Evolutionary conservation across 768 basidiomycete species (phyloP).

Genomic region (Coprinellus aureogranulatus): DNA sequence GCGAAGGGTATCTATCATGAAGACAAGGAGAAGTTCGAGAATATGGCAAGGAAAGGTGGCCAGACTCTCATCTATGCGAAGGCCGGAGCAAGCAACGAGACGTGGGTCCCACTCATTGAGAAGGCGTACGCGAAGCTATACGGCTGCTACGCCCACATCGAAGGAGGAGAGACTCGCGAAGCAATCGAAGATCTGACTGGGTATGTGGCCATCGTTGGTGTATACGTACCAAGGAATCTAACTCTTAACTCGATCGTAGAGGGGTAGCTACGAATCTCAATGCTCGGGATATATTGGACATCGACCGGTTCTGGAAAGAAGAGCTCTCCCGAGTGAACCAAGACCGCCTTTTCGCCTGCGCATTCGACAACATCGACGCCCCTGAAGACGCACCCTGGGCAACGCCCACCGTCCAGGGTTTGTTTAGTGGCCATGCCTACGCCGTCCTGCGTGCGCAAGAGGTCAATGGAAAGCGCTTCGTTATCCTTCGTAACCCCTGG

Average conservation of each 20-base stretch:
- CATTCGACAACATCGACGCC: conserved; percentile 29
- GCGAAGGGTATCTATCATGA: conserved; percentile 42
- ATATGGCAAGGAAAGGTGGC: conserved; percentile 33
- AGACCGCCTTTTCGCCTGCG: conserved; percentile 45
- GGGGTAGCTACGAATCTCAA: conserved; percentile 38
- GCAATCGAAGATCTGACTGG: conserved; percentile 55
- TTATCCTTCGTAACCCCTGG: conserved; percentile 49
- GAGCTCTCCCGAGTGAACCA: conserved; percentile 45
- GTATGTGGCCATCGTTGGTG: conserved; percentile 24
- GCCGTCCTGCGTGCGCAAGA: conserved; percentile 40
- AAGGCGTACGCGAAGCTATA: conserved; percentile 53
- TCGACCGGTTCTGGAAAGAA: conserved; percentile 47
- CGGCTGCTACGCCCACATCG: conserved; percentile 37
- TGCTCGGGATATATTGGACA: conserved; percentile 42
- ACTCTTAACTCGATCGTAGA: conserved; percentile 19
- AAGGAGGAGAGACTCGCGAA: conserved; percentile 37
- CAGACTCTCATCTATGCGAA: conserved; percentile 40
- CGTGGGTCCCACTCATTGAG: conserved; percentile 50
- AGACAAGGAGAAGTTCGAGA: conserved; percentile 39
- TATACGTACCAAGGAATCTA: not conserved
- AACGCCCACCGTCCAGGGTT: conserved; percentile 21
- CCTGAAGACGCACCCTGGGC: conserved; percentile 10
- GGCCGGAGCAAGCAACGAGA: conserved; percentile 38
- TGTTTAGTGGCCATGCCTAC: conserved; percentile 39
- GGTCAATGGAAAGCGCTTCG: conserved; percentile 40